These are phyloP conservation scores for Mortierella polycephala DNA, from an alignment of 371 early-diverging fungal genomes.

Conservation along the genomic window DNA sequence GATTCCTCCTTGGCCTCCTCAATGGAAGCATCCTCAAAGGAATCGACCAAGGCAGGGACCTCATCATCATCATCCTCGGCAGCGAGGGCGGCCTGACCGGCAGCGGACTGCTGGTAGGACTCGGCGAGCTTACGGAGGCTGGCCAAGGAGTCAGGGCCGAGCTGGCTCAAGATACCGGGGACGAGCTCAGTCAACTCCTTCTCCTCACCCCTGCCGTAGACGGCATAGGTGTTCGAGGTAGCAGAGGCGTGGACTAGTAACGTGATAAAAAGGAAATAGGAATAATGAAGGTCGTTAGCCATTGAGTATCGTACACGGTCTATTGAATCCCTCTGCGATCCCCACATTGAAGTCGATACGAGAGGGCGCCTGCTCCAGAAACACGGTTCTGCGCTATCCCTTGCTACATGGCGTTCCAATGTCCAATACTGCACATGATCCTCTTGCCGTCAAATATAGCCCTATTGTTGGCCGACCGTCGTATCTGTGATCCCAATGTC, in stretches of 20 bases:
- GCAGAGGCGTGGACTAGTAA: conserved; percentile 85
- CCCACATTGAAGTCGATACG: neutral
- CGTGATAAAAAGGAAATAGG: conserved; percentile 4
- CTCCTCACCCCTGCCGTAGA: conserved; percentile 87
- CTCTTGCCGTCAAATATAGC: neutral
- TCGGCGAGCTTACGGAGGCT: conserved; percentile 71
- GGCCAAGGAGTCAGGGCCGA: conserved; percentile 94
- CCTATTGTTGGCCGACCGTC: no score
- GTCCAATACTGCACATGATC: no score
- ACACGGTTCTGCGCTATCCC: neutral
- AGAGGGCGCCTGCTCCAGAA: no score
- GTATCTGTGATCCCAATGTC: neutral
- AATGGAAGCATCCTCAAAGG: conserved; percentile 56
- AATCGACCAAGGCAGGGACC: conserved; percentile 58
- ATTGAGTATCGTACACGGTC: no score
- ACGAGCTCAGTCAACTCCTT: conserved; percentile 94
- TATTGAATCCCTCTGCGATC: no score
- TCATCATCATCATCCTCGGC: conserved; percentile 67
- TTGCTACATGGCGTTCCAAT: neutral
- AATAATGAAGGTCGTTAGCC: neutral
- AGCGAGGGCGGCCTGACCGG: conserved; percentile 39
- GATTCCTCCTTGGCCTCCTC: conserved; percentile 46
- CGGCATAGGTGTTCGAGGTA: conserved; percentile 91
- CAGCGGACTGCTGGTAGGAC: conserved; percentile 46
- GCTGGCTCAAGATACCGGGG: conserved; percentile 94